A percentile compares a stretch with the other conserved stretches of the same genome.
These are phyloP conservation scores for Posidonia australis DNA, from an alignment of 106 monocot genomes.

Conservation along the genomic window DNA sequence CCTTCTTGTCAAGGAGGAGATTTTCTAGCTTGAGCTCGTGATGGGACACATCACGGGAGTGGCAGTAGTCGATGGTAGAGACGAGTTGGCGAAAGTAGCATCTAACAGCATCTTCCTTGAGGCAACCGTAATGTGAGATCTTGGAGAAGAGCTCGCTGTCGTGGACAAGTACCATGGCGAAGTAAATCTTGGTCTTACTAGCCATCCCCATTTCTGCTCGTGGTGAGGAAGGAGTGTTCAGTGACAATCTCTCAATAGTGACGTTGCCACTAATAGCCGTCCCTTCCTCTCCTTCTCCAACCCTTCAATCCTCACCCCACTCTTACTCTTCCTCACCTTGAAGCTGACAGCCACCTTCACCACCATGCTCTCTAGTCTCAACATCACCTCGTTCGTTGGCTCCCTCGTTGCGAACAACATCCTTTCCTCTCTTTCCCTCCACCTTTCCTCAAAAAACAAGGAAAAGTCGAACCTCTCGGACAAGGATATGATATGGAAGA, in stretches of 20 bases:
- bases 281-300: constrained; percentile 17
- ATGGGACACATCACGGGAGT: constrained; percentile 67
- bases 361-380: constrained; percentile 30
- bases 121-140: constrained; percentile 13
- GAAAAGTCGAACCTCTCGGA: constrained; percentile 60
- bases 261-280: constrained; percentile 23
- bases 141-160: constrained; percentile 26
- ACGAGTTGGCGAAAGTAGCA: constrained; percentile 63
- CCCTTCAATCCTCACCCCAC: constrained; percentile 31
- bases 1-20: constrained; percentile 66
- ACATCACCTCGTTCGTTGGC: constrained; percentile 33
- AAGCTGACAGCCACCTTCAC: constrained; percentile 16
- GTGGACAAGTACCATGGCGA: constrained; percentile 24
- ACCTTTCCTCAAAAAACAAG: too few species aligned
- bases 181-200: constrained; percentile 24
- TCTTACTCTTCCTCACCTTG: too few species aligned
- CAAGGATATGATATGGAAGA: constrained; percentile 56
- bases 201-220: too few species aligned
- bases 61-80: constrained; percentile 75
- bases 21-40: constrained; percentile 84
- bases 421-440: constrained; percentile 20
- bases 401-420: constrained; percentile 39
- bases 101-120: constrained; percentile 13
- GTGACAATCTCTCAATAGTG: too few species aligned
- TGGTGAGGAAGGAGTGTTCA: too few species aligned